phyloP scores from a whole-genome alignment of 2,329 filamentous ascomycete species.

The Fusarium caatingaense region DNA sequence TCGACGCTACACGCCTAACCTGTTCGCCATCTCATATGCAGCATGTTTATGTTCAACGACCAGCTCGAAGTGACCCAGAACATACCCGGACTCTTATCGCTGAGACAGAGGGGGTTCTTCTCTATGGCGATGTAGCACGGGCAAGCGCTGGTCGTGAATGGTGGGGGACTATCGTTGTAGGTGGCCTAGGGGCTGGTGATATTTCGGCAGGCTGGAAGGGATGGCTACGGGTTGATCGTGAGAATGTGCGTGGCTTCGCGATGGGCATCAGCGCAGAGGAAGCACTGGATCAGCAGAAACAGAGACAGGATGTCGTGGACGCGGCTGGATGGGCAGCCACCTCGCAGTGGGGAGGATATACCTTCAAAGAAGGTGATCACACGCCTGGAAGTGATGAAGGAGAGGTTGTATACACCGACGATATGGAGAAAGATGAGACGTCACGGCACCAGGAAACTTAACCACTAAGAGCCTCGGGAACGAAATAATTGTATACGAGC shows the following conservation, averaged over 20 bases:
- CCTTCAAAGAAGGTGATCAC: slow-evolving; percentile 49
- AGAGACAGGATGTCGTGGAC: slow-evolving; percentile 56
- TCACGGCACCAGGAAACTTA: neutral
- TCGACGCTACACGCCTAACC: slow-evolving; percentile 62
- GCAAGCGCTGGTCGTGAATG: slow-evolving; percentile 60
- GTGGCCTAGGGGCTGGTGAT: slow-evolving; percentile 53
- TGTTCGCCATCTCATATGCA: slow-evolving; percentile 55
- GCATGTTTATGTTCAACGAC: slow-evolving; percentile 64
- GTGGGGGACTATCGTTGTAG: slow-evolving; percentile 70
- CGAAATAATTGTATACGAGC: neutral
- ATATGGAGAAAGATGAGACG: neutral
- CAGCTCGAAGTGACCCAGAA: slow-evolving; percentile 48
- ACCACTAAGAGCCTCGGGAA: neutral
- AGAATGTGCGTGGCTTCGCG: slow-evolving; percentile 55
- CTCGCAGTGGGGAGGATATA: slow-evolving; percentile 63
- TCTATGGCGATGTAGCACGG: slow-evolving; percentile 58
- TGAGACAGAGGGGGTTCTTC: slow-evolving; percentile 59
- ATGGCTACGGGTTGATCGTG: slow-evolving; percentile 64
- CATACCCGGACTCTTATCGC: slow-evolving; percentile 52
- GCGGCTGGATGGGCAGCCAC: slow-evolving; percentile 59
- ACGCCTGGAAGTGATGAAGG: neutral
- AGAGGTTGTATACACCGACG: neutral
- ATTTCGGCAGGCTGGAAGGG: slow-evolving; percentile 56
- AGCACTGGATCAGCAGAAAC: slow-evolving; percentile 56
- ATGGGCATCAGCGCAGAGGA: slow-evolving; percentile 57